These are phyloP conservation scores for Kuraishia capsulata DNA, from an alignment of 805 yeast species.

Conservation along the genomic window DNA sequence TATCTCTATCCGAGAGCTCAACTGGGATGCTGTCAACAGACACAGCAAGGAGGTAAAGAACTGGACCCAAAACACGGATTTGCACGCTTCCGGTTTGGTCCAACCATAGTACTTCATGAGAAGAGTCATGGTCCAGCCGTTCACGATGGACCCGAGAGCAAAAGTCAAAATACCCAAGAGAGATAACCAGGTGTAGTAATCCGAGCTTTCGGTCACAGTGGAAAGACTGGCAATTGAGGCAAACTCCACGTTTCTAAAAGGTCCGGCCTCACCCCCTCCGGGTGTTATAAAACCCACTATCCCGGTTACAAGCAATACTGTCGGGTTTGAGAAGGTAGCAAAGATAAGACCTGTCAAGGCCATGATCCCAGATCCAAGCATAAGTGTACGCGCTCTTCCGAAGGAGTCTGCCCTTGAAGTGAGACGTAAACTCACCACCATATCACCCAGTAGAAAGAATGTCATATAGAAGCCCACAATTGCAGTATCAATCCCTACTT, in stretches of 20 bases:
- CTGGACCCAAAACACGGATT: constrained; percentile 19
- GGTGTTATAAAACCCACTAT: constrained; percentile 47
- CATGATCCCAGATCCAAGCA: constrained; percentile 32
- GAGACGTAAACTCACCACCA: constrained; percentile 33
- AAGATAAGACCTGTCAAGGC: constrained; percentile 32
- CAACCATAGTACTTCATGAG: constrained; percentile 11
- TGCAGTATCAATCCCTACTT: constrained; percentile 30
- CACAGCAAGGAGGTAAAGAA: constrained; percentile 14
- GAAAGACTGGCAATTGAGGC: constrained; percentile 39
- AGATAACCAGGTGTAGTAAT: constrained; percentile 50
- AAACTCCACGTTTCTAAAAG: constrained; percentile 50
- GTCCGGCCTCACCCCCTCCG: constrained; percentile 51
- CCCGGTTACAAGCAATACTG: constrained; percentile 26
- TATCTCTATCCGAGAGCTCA: constrained; percentile 15
- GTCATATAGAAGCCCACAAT: constrained; percentile 41
- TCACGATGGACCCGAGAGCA: constrained; percentile 34
- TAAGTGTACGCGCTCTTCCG: constrained; percentile 34
- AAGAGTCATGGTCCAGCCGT: constrained; percentile 24
- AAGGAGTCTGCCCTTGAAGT: constrained; percentile 35
- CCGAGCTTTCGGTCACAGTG: constrained; percentile 32
- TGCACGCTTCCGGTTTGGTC: constrained; percentile 19
- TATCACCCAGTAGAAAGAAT: constrained; percentile 39
- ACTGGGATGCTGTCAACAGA: constrained; percentile 10
- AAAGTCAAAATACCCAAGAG: constrained; percentile 38
- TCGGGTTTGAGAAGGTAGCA: constrained; percentile 21